Evolutionary conservation across 2,329 filamentous ascomycete genomes (phyloP).

Genomic region (Sporothrix variecibatus): DNA sequence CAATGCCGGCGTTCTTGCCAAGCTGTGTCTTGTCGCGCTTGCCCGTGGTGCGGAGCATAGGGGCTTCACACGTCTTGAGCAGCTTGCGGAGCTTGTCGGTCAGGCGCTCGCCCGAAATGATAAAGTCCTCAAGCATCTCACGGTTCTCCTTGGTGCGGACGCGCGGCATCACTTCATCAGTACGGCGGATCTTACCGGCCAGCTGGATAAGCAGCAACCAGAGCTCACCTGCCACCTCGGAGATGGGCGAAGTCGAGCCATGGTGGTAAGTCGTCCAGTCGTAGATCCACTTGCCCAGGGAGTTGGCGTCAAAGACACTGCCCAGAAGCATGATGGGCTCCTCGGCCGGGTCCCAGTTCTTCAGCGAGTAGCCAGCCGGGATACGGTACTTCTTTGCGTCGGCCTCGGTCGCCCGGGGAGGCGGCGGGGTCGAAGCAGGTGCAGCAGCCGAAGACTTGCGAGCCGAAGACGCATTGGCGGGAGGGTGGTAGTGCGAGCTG

Average conservation of each 20-base stretch:
- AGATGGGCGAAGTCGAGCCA: slow-evolving; percentile 77
- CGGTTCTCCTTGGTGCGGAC: slow-evolving; percentile 73
- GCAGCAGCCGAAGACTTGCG: slow-evolving; percentile 35
- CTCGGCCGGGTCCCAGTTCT: slow-evolving; percentile 97
- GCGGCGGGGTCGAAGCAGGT: slow-evolving; percentile 37
- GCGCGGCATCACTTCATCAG: slow-evolving; percentile 72
- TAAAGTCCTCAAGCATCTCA: slow-evolving; percentile 86
- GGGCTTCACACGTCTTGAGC: slow-evolving; percentile 87
- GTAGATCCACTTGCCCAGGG: slow-evolving; percentile 98
- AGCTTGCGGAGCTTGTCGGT: slow-evolving; percentile 82
- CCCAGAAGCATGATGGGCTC: slow-evolving; percentile 91
- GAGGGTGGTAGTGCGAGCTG: slow-evolving; percentile 46
- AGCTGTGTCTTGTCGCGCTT: slow-evolving; percentile 77
- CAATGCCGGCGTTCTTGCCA: slow-evolving; percentile 87
- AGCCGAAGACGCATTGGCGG: slow-evolving; percentile 26
- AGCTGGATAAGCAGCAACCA: slow-evolving; percentile 95
- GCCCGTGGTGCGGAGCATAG: slow-evolving; percentile 83
- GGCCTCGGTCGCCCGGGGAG: slow-evolving; percentile 56
- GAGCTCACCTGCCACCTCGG: slow-evolving; percentile 89
- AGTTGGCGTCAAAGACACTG: slow-evolving; percentile 96
- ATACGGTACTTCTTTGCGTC: slow-evolving; percentile 71
- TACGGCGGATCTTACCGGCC: slow-evolving; percentile 88
- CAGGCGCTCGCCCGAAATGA: slow-evolving; percentile 82
- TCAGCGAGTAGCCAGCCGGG: slow-evolving; percentile 86
- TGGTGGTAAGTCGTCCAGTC: slow-evolving; percentile 97